Percentiles rank a stretch among this genome's conserved stretches.
Evolutionary conservation across 2,329 filamentous ascomycete species (phyloP).

Genomic region (Akanthomyces muscarius): DNA sequence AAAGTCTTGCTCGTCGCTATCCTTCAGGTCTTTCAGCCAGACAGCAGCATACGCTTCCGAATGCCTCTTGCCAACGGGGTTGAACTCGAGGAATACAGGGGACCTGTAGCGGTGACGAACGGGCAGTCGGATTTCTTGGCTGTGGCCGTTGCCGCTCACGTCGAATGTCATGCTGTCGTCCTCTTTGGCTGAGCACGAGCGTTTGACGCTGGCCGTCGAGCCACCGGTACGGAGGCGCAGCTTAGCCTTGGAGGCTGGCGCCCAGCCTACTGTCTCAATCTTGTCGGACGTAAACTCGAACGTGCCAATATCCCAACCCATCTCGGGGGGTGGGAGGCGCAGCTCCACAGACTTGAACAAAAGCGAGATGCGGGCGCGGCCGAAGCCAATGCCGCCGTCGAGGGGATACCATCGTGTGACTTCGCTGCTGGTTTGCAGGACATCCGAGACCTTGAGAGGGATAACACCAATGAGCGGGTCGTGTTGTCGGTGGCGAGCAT

Average conservation of each 20-base stretch:
- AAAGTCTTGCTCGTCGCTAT: constrained; percentile 72
- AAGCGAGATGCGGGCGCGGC: constrained; percentile 80
- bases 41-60: constrained; percentile 73
- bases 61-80: constrained; percentile 62
- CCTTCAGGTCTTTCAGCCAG: constrained; percentile 82
- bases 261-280: constrained; percentile 62
- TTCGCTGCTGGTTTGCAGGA: constrained; percentile 85
- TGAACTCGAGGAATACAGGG: constrained; percentile 85
- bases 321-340: constrained; percentile 73
- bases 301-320: constrained; percentile 93
- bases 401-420: constrained; percentile 92
- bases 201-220: constrained; percentile 66
- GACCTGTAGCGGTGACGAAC: constrained; percentile 89
- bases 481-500: constrained; percentile 84
- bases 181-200: constrained; percentile 58
- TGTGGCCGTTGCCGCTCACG: constrained; percentile 40
- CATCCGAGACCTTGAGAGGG: constrained; percentile 78
- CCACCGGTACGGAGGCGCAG: constrained; percentile 80
- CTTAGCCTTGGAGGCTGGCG: constrained; percentile 64
- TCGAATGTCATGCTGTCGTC: constrained; percentile 50
- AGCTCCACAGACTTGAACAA: constrained; percentile 89
- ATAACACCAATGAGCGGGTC: constrained; percentile 93
- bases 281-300: constrained; percentile 78
- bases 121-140: constrained; percentile 64
- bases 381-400: constrained; percentile 89